Conservation (phyloP, 2,329 filamentous ascomycete genomes). For the Fusarium clavum region DNA sequence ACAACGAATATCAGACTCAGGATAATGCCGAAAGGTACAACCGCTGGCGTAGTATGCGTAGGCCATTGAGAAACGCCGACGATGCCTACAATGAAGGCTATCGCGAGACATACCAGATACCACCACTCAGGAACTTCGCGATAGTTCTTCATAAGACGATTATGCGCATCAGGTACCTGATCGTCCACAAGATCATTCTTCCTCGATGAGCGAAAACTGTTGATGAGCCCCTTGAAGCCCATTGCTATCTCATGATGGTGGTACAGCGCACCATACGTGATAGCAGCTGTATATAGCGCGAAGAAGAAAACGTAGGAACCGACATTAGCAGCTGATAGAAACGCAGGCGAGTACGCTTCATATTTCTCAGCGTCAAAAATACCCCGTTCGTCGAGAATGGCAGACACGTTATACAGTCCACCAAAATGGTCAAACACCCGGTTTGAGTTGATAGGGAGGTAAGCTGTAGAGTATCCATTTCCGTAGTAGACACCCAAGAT, state of each 20-base stretch:
- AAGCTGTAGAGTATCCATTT: conserved; percentile 52
- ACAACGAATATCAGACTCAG: conserved; percentile 58
- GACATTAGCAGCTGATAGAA: conserved; percentile 53
- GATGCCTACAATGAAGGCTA: conserved; percentile 52
- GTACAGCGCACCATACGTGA: conserved; percentile 56
- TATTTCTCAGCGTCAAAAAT: conserved; percentile 55
- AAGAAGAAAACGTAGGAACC: conserved; percentile 56
- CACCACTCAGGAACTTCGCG: conserved; percentile 62
- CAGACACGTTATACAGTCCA: conserved; percentile 53
- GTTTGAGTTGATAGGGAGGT: conserved; percentile 57
- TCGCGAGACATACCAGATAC: conserved; percentile 52
- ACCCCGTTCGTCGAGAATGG: conserved; percentile 49
- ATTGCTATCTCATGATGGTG: conserved; percentile 54
- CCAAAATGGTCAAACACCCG: conserved; percentile 55
- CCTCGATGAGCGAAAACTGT: conserved; percentile 46
- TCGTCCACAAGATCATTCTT: conserved; percentile 36
- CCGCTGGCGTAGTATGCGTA: conserved; percentile 56
- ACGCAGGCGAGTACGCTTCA: conserved; percentile 56
- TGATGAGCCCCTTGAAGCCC: conserved; percentile 50
- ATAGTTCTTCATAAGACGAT: conserved; percentile 60
- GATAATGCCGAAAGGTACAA: conserved; percentile 57
- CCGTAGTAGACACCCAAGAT: conserved; percentile 50
- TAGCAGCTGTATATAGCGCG: conserved; percentile 54
- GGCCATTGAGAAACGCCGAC: conserved; percentile 54
- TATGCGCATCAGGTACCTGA: conserved; percentile 55